Base-by-base conservation (phyloP, 192 early-diverging fungal genomes). In the Rhizoclosmatium sp. region DNA sequence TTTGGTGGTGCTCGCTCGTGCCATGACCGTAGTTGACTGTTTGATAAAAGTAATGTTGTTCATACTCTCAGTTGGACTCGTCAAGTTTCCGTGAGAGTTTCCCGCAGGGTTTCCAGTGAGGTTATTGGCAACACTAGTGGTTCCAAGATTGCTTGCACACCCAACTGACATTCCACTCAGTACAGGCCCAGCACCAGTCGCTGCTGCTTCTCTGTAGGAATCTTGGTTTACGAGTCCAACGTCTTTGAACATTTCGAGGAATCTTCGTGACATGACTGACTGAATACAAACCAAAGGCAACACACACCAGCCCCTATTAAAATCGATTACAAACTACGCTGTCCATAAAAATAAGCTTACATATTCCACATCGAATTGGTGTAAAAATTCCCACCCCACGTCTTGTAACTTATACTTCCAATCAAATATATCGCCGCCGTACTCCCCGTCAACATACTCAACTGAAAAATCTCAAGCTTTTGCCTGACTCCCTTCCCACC, bases 361-460 rank as follows among this genome's bases (percentile, higher is more conserved):
- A 69, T 69, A n/a, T 69, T 69, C 67, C 67, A 69, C 67, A 69
- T 69, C 14, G 46, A 12, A 9, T 69, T 69, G 12, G 67, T 69
- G 23, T 69, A 69, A 47, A 47, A 69, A 44, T 69, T 69, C 7
- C 67, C 67, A 7, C 40, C 67, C 42, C 67, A 42, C 42, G 67
- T 47, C 12, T 69, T 40, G 45, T 69, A 69, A 2, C 31, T 21
- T 9, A 69, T 69, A 12, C 42, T 46, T 47, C 67, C 67, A 9
- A 12, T 47, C 40, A 69, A 44, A 47, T 69, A 69, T 3, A 69
- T 47, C 41, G 46, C 12, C 14, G 16, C 44, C 46, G 46, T 69
- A 2, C 12, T 46, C n/a, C 42, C 67, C 39, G 67, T 69, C 16
- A 42, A 44, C 42, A 47, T 12, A 44, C 41, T 45, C 19, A 69